These are phyloP conservation scores for Geotrichum europaeum DNA, from an alignment of 1,139 yeast genomes.

Conservation along the genomic window DNA sequence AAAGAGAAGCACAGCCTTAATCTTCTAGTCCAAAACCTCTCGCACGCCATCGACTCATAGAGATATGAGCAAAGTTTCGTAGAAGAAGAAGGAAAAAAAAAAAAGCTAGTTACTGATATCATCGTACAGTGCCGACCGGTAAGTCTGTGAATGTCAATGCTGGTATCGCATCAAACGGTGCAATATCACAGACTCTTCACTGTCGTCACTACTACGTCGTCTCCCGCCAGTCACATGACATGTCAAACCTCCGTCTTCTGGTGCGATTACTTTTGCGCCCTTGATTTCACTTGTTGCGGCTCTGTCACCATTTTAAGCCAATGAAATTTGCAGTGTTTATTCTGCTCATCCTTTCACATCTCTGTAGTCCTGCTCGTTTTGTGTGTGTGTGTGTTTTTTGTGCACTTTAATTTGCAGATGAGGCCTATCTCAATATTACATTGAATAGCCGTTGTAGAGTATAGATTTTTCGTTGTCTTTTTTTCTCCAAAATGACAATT, in stretches of 20 bases:
- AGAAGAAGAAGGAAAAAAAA: not conserved
- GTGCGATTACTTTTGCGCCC: not conserved
- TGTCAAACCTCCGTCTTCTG: not conserved
- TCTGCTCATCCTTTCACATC: not conserved
- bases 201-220: not conserved
- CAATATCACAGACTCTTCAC: not conserved
- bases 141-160: not conserved
- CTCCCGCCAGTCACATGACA: not conserved
- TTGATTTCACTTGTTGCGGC: not conserved
- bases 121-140: not conserved
- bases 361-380: not conserved
- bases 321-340: not conserved
- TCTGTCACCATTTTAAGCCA: not conserved
- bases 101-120: not conserved
- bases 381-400: not conserved
- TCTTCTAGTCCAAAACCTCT: not conserved
- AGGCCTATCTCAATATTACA: not conserved
- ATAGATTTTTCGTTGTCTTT: not conserved
- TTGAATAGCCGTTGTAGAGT: not conserved
- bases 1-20: not conserved
- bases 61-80: not conserved
- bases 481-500: not conserved
- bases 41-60: not conserved
- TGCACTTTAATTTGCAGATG: not conserved
- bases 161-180: not conserved